Evolutionary conservation across 1,139 yeast species (phyloP).

Genomic region (Debaryomyces robertsiae): DNA sequence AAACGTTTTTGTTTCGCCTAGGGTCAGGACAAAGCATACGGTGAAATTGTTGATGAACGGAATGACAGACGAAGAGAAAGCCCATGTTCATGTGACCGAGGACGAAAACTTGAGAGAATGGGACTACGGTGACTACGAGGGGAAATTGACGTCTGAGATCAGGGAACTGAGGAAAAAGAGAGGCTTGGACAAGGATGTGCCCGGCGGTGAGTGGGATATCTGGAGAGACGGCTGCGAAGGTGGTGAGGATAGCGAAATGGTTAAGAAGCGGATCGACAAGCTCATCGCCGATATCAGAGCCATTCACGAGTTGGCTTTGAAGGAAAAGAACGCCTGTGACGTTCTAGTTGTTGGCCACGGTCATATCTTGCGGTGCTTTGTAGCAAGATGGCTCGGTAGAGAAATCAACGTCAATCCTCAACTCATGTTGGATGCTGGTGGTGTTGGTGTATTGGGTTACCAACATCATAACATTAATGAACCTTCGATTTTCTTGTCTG

Average conservation of each 20-base stretch:
- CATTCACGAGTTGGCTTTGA: conserved; percentile 64
- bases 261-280: conserved; percentile 69
- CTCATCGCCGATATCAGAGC: conserved; percentile 63
- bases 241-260: conserved; percentile 72
- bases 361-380: conserved; percentile 85
- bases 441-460: conserved; percentile 88
- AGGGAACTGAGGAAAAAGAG: conserved; percentile 55
- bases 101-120: conserved; percentile 84
- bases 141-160: conserved; percentile 70
- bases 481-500: conserved; percentile 81
- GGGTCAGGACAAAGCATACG: conserved; percentile 77
- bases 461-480: conserved; percentile 83
- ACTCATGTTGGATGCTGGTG: conserved; percentile 90
- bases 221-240: conserved; percentile 94
- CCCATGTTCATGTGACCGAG: conserved; percentile 47
- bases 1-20: conserved; percentile 74
- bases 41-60: conserved; percentile 55
- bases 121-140: conserved; percentile 97
- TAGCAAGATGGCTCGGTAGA: conserved; percentile 79
- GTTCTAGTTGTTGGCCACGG: conserved; percentile 89
- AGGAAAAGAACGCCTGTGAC: conserved; percentile 60
- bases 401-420: conserved; percentile 68
- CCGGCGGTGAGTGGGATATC: conserved; percentile 65
- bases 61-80: conserved; percentile 50
- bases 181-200: conserved; percentile 51